These are phyloP conservation scores for Gloeostereum incarnatum DNA, from an alignment of 768 basidiomycete genomes.

Conservation along the genomic window DNA sequence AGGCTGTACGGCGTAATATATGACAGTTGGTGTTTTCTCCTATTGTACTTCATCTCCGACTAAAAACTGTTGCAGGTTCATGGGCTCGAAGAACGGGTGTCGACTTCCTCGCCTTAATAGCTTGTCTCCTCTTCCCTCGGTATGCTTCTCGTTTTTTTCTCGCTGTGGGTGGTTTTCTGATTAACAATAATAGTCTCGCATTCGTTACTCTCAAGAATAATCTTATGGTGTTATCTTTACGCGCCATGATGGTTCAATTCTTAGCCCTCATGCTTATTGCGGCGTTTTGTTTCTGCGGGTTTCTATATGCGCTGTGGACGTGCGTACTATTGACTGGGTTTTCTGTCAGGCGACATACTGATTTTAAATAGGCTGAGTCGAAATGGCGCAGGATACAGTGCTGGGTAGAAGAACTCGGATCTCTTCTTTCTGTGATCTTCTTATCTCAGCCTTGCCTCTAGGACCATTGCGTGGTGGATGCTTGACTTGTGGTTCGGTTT, in stretches of 20 bases:
- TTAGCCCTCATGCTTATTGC: constrained; percentile 75
- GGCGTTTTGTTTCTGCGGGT: constrained; percentile 86
- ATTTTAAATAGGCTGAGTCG: constrained; percentile 42
- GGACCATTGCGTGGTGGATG: constrained; percentile 91
- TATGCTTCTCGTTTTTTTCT: constrained; percentile 13
- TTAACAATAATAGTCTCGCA: constrained; percentile 50
- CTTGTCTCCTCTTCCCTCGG: constrained; percentile 88
- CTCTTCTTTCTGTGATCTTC: constrained; percentile 4
- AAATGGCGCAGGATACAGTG: constrained; percentile 31
- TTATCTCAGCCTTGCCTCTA: constrained; percentile 11
- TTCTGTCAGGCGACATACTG: background rate
- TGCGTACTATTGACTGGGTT: constrained; percentile 31
- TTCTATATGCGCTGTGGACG: constrained; percentile 92
- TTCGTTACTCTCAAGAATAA: constrained; percentile 85
- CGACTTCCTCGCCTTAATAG: constrained; percentile 83
- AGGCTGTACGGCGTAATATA: constrained; percentile 73
- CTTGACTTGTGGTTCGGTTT: constrained; percentile 92
- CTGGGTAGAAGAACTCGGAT: constrained; percentile 20
- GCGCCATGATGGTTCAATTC: constrained; percentile 94
- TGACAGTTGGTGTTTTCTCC: constrained; percentile 33
- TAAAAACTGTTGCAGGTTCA: constrained; percentile 24
- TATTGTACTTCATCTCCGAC: background rate
- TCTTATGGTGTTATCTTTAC: constrained; percentile 70
- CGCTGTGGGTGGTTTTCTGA: constrained; percentile 3
- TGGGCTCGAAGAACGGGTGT: constrained; percentile 68